These are phyloP conservation scores for Elongisporangium senticosum DNA, from an alignment of 352 stramenopile species.

Conservation along the genomic window DNA sequence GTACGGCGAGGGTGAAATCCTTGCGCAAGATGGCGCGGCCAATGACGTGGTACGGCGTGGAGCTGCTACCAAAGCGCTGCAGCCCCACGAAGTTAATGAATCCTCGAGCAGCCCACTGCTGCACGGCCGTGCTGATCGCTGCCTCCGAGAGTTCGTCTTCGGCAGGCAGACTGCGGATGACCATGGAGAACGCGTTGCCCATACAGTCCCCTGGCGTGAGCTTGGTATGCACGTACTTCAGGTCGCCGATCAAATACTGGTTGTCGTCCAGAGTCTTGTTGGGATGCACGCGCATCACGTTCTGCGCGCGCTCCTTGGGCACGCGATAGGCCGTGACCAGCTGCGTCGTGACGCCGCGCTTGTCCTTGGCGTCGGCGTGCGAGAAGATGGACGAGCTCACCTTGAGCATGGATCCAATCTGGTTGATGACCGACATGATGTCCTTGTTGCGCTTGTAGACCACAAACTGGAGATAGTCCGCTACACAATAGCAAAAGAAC, in stretches of 20 bases:
- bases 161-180: constrained; percentile 85
- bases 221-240: constrained; percentile 85
- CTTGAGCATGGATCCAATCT: constrained; percentile 68
- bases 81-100: constrained; percentile 98
- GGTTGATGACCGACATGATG: constrained; percentile 78
- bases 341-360: constrained; percentile 94
- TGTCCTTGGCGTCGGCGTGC: constrained; percentile 96
- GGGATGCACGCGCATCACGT: constrained; percentile 26
- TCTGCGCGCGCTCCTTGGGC: constrained; percentile 50
- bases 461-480: constrained; percentile 93
- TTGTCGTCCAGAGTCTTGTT: constrained; percentile 54
- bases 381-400: constrained; percentile 68
- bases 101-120: constrained; percentile 52
- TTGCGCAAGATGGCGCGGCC: constrained; percentile 91
- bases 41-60: constrained; percentile 76
- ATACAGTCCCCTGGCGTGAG: constrained; percentile 83
- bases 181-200: constrained; percentile 93
- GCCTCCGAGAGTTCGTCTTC: constrained; percentile 37
- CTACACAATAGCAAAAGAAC: constrained; percentile 23
- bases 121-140: constrained; percentile 27
- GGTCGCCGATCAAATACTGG: constrained; percentile 87
- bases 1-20: constrained; percentile 90
- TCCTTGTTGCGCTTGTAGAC: constrained; percentile 97
- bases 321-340: constrained; percentile 90
- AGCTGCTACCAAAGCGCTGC: constrained; percentile 90